These are phyloP conservation scores for Phaeotremella skinneri DNA, from an alignment of 768 basidiomycete genomes.

Conservation along the genomic window DNA sequence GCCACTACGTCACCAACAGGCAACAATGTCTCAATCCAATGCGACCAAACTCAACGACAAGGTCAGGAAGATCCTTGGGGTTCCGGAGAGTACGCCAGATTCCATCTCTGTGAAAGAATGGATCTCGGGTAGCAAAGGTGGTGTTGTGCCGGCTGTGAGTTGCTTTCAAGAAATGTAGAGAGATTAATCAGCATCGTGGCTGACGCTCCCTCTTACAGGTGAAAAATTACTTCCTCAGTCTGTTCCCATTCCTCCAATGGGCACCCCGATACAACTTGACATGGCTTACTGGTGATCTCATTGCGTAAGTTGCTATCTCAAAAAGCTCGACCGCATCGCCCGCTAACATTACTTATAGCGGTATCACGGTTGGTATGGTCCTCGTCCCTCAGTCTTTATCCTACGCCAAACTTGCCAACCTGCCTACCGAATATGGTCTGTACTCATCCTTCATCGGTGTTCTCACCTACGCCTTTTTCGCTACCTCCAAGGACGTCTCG, in stretches of 20 bases:
- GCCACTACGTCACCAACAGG: no score
- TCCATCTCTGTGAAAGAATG: conserved; percentile 63
- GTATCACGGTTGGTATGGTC: conserved; percentile 87
- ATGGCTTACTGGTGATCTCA: conserved; percentile 81
- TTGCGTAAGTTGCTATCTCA: conserved; percentile 57
- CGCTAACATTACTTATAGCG: conserved; percentile 52
- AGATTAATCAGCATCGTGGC: conserved; percentile 2
- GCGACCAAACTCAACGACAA: background rate
- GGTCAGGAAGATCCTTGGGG: conserved; percentile 17
- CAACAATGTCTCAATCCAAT: no score
- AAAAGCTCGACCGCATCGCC: conserved; percentile 3
- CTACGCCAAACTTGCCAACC: conserved; percentile 65
- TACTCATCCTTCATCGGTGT: conserved; percentile 80
- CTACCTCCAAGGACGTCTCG: conserved; percentile 97
- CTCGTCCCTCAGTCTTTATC: conserved; percentile 93
- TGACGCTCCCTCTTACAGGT: conserved; percentile 54
- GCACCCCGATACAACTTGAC: conserved; percentile 70
- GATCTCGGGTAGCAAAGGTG: conserved; percentile 52
- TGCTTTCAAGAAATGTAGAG: background rate
- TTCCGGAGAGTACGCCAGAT: conserved; percentile 21
- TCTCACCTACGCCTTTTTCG: conserved; percentile 63
- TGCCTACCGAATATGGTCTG: conserved; percentile 82
- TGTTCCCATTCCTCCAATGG: conserved; percentile 87
- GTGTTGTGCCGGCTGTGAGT: conserved; percentile 61
- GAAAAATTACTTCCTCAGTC: conserved; percentile 62